A percentile compares a stretch with the other conserved stretches of the same genome.
Evolutionary conservation across 116 monocot genomes (phyloP).

Genomic region (Papilionanthe hybrid): DNA sequence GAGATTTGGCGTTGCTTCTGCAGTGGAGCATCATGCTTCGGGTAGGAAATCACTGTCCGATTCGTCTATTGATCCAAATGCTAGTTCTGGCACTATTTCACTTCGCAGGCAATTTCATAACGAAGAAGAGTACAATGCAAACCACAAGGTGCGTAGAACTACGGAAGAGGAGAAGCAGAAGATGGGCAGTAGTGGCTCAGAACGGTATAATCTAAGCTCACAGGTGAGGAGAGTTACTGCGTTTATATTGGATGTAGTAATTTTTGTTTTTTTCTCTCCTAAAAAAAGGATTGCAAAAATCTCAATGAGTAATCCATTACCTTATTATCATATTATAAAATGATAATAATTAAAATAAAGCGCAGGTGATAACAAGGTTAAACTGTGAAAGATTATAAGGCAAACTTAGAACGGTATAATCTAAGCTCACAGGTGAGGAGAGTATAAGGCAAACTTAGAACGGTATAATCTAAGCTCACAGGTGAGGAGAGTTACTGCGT

Average conservation of each 20-base stretch:
- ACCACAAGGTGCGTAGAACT: slow-evolving; percentile 45
- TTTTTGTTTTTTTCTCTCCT: neutral
- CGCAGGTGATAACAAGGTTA: no score
- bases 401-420: no score
- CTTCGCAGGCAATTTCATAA: slow-evolving; percentile 73
- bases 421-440: no score
- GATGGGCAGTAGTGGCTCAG: slow-evolving; percentile 25
- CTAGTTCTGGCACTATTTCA: slow-evolving; percentile 37
- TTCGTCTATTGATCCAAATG: slow-evolving; percentile 37
- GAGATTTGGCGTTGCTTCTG: slow-evolving; percentile 44
- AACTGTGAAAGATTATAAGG: no score
- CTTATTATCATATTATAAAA: neutral
- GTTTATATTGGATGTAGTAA: neutral
- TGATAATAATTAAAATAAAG: no score
- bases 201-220: slow-evolving; percentile 7
- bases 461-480: neutral
- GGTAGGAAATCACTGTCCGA: slow-evolving; percentile 89
- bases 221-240: slow-evolving; percentile 26
- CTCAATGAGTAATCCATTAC: no score
- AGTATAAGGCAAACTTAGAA: no score
- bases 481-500: neutral
- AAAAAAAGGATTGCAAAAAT: no score
- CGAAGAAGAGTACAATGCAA: slow-evolving; percentile 50
- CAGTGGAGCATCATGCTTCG: slow-evolving; percentile 51
- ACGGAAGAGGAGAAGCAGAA: slow-evolving; percentile 53